These are phyloP conservation scores for Cytospora paraplurivora DNA, from an alignment of 2,329 filamentous ascomycete genomes.

Conservation along the genomic window DNA sequence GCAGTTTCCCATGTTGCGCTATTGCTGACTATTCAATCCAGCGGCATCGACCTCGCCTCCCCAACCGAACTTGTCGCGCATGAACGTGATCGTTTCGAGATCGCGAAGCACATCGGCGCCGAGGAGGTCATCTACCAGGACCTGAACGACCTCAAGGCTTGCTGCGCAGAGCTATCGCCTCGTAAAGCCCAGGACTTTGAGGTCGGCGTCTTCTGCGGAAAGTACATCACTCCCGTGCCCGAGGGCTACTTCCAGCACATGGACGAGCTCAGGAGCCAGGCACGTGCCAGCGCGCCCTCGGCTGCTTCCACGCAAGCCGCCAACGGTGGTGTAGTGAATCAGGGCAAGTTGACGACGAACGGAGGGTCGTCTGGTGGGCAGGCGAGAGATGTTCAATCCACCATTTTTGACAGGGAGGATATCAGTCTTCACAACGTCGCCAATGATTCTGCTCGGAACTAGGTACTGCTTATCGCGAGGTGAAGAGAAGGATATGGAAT, in stretches of 20 bases:
- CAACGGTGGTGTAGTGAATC: conserved; percentile 4
- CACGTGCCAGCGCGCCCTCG: conserved; percentile 49
- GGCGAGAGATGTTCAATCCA: neutral
- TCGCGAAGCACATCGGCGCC: conserved; percentile 46
- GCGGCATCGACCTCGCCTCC: conserved; percentile 24
- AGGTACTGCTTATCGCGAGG: neutral
- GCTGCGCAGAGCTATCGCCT: conserved; percentile 73
- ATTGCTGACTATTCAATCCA: neutral
- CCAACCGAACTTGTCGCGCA: conserved; percentile 45
- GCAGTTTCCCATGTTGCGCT: no score
- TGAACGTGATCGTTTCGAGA: conserved; percentile 43
- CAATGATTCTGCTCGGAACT: conserved; percentile 13
- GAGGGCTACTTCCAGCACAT: conserved; percentile 82
- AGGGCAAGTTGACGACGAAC: conserved; percentile 27
- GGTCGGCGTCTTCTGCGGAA: conserved; percentile 87
- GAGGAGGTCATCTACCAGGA: conserved; percentile 59
- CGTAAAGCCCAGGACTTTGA: conserved; percentile 68
- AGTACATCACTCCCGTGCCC: conserved; percentile 79
- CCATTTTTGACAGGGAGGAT: conserved; percentile 13
- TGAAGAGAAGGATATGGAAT: neutral
- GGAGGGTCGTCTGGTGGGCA: conserved; percentile 31
- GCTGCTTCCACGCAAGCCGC: conserved; percentile 21
- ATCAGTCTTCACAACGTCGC: conserved; percentile 32
- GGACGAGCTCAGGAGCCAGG: conserved; percentile 70
- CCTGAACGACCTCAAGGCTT: conserved; percentile 75